Evolutionary conservation across 305 asterid species (phyloP).

Genomic region (Solanum hybrid): DNA sequence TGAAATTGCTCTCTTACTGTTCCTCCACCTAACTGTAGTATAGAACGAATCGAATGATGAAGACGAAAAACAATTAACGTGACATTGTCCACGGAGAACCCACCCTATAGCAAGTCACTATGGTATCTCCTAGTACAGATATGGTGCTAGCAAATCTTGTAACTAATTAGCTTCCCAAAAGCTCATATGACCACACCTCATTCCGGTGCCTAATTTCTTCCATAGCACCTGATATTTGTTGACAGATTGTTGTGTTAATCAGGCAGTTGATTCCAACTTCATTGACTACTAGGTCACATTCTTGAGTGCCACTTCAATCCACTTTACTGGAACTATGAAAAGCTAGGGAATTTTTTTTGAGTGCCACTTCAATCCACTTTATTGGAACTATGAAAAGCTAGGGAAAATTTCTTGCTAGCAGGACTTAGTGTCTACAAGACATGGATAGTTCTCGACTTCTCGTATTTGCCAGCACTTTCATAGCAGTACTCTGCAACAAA

Average conservation of each 20-base stretch:
- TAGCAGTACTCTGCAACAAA: not conserved
- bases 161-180: not conserved
- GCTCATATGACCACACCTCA: not conserved
- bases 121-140: not conserved
- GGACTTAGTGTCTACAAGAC: not conserved
- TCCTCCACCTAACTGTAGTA: not conserved
- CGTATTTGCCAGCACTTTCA: not conserved
- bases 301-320: not conserved
- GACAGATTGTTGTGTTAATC: not conserved
- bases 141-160: not conserved
- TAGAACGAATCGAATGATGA: not conserved
- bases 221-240: not conserved
- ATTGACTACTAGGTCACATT: not conserved
- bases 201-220: not conserved
- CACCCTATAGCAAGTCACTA: not conserved
- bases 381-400: not conserved
- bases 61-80: not conserved
- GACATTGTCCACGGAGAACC: not conserved
- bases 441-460: not conserved
- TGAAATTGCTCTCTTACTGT: not conserved
- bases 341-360: not conserved
- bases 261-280: not conserved
- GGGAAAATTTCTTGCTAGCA: not conserved
- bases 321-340: not conserved
- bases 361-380: not conserved